Percentiles rank a stretch among this genome's conserved stretches.
Evolutionary conservation across 768 basidiomycete species (phyloP).

Genomic region (Trametes punicea): DNA sequence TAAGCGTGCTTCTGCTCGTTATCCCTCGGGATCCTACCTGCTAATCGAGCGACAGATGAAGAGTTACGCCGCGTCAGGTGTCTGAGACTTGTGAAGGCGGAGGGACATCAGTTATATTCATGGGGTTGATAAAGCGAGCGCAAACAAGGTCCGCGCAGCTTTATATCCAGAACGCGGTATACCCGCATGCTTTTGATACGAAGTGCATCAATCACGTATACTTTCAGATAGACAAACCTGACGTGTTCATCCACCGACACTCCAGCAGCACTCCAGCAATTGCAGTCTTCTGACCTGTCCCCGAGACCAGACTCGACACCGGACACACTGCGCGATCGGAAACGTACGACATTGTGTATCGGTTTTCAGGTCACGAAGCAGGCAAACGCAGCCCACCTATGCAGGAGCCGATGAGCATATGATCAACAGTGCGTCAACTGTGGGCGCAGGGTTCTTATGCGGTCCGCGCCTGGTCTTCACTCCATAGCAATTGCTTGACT

Average conservation of each 20-base stretch:
- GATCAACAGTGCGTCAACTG: constrained; percentile 8
- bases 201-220: not conserved
- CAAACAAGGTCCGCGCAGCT: constrained; percentile 1
- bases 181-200: constrained; percentile 14
- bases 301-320: constrained; percentile 1
- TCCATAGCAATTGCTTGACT: constrained; percentile 55
- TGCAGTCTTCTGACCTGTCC: constrained; percentile 10
- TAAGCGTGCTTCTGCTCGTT: constrained; percentile 8
- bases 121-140: not conserved
- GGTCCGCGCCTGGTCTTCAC: constrained; percentile 34
- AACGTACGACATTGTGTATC: constrained; percentile 1
- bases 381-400: constrained; percentile 9
- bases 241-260: too few species aligned
- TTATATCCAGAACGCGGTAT: constrained; percentile 6
- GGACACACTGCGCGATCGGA: constrained; percentile 14
- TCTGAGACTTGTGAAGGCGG: not conserved
- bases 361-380: not conserved
- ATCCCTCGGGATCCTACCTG: not conserved
- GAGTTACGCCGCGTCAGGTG: constrained; percentile 9
- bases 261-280: constrained; percentile 1
- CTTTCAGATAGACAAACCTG: constrained; percentile 1
- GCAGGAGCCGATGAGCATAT: not conserved
- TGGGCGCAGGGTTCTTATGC: constrained; percentile 14
- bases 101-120: not conserved
- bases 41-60: constrained; percentile 3